Base-by-base conservation (phyloP, 805 yeast genomes). In the Komagataella kurtzmanii region DNA sequence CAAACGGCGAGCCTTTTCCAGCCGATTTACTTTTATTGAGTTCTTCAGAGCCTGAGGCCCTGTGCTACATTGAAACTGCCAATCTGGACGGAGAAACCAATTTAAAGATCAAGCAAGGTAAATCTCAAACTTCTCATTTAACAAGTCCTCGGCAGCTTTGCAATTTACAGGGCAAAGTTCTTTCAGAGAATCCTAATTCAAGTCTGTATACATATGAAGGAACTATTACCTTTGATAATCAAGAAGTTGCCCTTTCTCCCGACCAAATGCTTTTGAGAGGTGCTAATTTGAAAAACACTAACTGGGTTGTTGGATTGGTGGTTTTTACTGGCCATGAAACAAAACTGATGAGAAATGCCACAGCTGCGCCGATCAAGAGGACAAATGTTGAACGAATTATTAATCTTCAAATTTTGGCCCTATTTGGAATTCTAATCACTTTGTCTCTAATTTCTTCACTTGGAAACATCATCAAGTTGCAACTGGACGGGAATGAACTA, bases 311-410 rank as follows among this genome's bases (percentile, higher is more conserved):
- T 59, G 99, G 99, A 19, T 74, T 88, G 50, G 97, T 88, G 1
- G 80, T 93, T 1, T 93, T 91, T 65, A 93, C 99, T 0, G 99
- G 99, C 18, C 99, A 95, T 65, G 99, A 93, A 68, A 93, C 99
- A 0, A 93, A 93, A 62, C 74, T 93, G 57, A 91, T 93, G 98
- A 80, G 99, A 64, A 93, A 93, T 69, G 99, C 99, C 17, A 90
- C 98, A 2, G 97, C 99, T 1, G 83, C 99, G 2, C 99, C 99
- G 8, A 95, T 93, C 61, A 93, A 93, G 65, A 78, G 95, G 60
- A 93, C 99, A 0, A 96, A 96, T 23, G 97, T 95, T 12, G 99
- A 93, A 71, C 80, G 95, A 65, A 85, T 90, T 68, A 91, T 93
- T 59, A 95, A 93, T 64, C 67, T 87, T 59, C 99, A 93, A 66